phyloP scores from a whole-genome alignment of 2,329 filamentous ascomycete genomes.

The Trichoderma hamatum region DNA sequence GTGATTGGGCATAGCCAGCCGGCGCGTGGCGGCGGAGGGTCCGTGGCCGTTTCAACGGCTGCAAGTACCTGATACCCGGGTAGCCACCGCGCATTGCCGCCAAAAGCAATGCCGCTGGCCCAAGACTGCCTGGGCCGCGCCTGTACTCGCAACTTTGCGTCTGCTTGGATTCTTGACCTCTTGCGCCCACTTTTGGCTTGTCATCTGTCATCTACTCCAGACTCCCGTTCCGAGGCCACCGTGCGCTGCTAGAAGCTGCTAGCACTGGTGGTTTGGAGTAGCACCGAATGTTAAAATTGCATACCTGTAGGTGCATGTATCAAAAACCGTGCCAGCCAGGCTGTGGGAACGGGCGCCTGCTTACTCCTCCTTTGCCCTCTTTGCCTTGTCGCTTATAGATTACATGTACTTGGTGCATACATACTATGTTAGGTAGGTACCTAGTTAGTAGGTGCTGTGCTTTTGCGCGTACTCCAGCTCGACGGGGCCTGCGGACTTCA shows the following conservation, averaged over 20 bases:
- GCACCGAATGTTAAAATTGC: neutral
- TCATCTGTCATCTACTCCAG: slow-evolving; percentile 14
- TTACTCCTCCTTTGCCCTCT: neutral
- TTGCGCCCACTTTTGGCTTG: neutral
- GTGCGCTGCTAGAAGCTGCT: neutral
- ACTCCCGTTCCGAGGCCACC: neutral
- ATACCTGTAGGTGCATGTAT: too few relatives aligned
- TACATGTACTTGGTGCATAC: neutral
- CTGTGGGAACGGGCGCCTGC: neutral
- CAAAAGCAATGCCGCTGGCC: neutral
- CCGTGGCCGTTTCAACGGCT: neutral
- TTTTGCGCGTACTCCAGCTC: too few relatives aligned
- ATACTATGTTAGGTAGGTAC: too few relatives aligned
- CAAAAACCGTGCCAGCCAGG: neutral
- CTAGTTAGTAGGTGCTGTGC: too few relatives aligned
- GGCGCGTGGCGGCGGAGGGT: neutral
- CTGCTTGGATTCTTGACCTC: neutral
- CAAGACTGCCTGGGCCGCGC: neutral
- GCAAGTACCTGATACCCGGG: neutral
- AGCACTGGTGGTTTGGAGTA: neutral
- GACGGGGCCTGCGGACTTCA: too few relatives aligned
- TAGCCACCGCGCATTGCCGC: neutral
- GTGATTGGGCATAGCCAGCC: neutral
- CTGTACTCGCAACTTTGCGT: neutral
- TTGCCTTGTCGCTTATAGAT: neutral